Base-by-base conservation (phyloP, 1,284 basidiomycete genomes). In the Ganoderma meredithae region DNA sequence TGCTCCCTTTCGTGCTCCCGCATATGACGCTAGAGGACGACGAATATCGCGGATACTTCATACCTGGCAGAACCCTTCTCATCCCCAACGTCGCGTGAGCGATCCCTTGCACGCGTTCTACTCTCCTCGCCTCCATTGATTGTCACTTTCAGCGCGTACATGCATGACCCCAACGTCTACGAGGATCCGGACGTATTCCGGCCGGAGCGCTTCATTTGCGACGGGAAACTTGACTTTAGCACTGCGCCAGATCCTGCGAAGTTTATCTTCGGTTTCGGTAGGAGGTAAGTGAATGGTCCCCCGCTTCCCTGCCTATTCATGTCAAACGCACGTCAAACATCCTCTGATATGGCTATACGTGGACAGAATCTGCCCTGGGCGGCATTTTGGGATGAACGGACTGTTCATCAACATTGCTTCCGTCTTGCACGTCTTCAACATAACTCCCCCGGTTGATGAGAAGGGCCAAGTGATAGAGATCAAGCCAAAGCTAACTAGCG, bases 11-110 rank as follows among this genome's bases (percentile, higher is more conserved):
- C 6, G 70, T 62, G 19, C 39, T 68, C 6, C 19, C 66, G 25
- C 70, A 71, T 41, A 5, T 40, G 7, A 63, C 65, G 13, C 12
- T 62, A 17, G 40, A 47, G n/a, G 70, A 76, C 58, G 72, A 76
- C 33, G 68, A 66, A 12, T 68, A 69, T 25, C 39, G 66, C 2
- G 75, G 75, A 4, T 72, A 70, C 61, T 72, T 76, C 61, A 70
- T 77, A 40, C 76, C 76, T 12, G 67, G 65, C 15, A 72, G 73
- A 9, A 66, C 73, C 1, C 60, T 67, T 6, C 44, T 76, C 22
- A 63, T 76, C 7, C 62, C 73, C 10, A 79, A 78, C 61, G 55
- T 75, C 15, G 78, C 77, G 79, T 77, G 62, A 33, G 70, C 12
- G 9, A 7, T 36, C 6, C 36, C 36, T 36, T 36, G 36, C 36